Evolutionary conservation across 305 asterid genomes (phyloP).

Genomic region (Rubia peregrina): DNA sequence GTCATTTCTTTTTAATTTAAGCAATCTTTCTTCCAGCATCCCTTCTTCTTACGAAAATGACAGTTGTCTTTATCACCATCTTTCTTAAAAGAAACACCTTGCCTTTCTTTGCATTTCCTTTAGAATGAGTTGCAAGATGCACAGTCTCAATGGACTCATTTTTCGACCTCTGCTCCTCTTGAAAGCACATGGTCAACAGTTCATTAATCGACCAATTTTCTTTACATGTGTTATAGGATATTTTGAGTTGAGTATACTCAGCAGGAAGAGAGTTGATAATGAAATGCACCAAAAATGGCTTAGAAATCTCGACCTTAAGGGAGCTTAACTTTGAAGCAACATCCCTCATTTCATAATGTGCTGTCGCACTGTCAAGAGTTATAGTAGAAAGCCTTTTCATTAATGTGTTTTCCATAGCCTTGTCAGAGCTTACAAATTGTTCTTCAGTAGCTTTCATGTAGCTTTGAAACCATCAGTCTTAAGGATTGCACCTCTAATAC

Average conservation of each 20-base stretch:
- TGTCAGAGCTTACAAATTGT: conserved; percentile 1
- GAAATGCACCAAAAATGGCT: not conserved
- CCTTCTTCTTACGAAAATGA: no score
- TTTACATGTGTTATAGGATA: not conserved
- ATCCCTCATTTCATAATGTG: conserved; percentile 7
- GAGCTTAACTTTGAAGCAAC: not conserved
- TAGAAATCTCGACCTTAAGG: not conserved
- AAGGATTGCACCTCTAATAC: no score
- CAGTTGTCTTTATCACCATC: no score
- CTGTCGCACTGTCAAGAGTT: not conserved
- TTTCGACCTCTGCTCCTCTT: no score
- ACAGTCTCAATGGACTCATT: no score
- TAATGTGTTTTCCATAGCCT: not conserved
- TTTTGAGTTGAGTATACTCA: not conserved
- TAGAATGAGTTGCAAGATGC: no score
- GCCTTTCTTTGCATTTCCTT: no score
- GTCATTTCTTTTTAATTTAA: no score
- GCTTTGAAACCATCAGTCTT: no score
- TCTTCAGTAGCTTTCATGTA: no score
- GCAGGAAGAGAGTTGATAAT: not conserved
- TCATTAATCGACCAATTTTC: not conserved
- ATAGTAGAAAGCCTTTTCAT: not conserved
- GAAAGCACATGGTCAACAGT: not conserved
- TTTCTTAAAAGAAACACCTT: no score
- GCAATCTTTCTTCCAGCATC: no score